Conservation (phyloP, 2,329 filamentous ascomycete genomes). For the Xylariaceae sp. region DNA sequence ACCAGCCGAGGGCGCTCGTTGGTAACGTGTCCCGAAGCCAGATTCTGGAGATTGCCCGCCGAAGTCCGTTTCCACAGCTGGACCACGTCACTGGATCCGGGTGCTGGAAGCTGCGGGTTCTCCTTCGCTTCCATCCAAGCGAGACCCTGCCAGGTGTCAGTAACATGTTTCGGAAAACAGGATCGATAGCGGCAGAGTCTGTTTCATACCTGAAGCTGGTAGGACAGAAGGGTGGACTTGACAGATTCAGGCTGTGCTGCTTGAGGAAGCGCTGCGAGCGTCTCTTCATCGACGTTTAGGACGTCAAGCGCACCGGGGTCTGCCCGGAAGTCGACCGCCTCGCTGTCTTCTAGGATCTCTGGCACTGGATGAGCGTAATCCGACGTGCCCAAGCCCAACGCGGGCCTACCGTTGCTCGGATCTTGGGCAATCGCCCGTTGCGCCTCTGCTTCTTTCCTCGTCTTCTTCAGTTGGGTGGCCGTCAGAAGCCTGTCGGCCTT, state of each 20-base stretch:
- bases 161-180: conserved; percentile 3
- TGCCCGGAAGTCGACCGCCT: conserved; percentile 61
- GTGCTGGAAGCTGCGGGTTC: conserved; percentile 56
- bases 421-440: conserved; percentile 40
- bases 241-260: conserved; percentile 63
- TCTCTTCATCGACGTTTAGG: conserved; percentile 65
- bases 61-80: conserved; percentile 69
- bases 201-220: conserved; percentile 58
- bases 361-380: conserved; percentile 13
- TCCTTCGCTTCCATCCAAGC: conserved; percentile 79
- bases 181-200: neutral
- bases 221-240: conserved; percentile 65
- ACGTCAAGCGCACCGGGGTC: conserved; percentile 61
- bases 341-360: conserved; percentile 59
- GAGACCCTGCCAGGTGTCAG: conserved; percentile 53
- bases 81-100: conserved; percentile 55
- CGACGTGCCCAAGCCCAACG: conserved; percentile 28
- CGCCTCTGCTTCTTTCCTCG: conserved; percentile 47
- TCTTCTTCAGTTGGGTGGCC: conserved; percentile 50
- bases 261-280: conserved; percentile 65
- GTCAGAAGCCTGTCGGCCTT: conserved; percentile 60
- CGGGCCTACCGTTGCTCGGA: conserved; percentile 35
- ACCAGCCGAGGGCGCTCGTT: conserved; percentile 55
- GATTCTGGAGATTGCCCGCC: conserved; percentile 51
- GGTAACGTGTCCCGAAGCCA: conserved; percentile 66